Evolutionary conservation across 768 basidiomycete species (phyloP), one percentile per base, ranked within the genome.

Genomic region (Kwoniella shandongensis): DNA sequence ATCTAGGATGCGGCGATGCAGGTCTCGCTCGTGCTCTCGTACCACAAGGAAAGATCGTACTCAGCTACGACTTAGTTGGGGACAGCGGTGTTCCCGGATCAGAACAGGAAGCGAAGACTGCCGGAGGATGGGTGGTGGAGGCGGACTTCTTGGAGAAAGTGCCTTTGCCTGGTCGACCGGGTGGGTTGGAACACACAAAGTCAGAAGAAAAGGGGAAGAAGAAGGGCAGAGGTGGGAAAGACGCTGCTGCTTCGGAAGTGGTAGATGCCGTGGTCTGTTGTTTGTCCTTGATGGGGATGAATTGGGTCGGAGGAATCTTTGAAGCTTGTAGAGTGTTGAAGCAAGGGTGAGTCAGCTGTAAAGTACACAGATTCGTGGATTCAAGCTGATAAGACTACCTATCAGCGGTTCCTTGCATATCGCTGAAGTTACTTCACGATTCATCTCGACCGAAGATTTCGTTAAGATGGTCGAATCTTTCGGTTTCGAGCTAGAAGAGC

Each of bases 1-100:
- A 99, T 78, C 81, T 99, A 30, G 96, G 96, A 11, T 97, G 92
- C 66, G 96, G 96, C 23, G 93, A 97, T 73, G 96, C 92, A 22
- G 83, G 86, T 6, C 81, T 99, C 26, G 92, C 93, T 0, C 84
- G 82, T 38, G 80, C 82, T 2, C 81, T 99, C 30, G 77, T 84
- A 6, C 83, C 88, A 0, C 82, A 85, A 72, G 87, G 86, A 25
- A 76, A 70, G 59, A 58, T 70, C 30, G 69, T 74, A 1, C 60
- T 77, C 22, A 64, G 59, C 32, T 77, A 73, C 55, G 77, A 78
- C 49, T 68, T 78, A 18, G 76, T 77, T 20, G 74, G 69, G 0
- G 70, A 75, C 41, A 64, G 62, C 84, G 66, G 81, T 77, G 29
- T 88, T 88, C 20, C 72, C 89, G 41, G 91, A 88, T 0, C 93